These are phyloP conservation scores for Harringtonia lauricola DNA, from an alignment of 2,329 filamentous ascomycete species.

Conservation along the genomic window DNA sequence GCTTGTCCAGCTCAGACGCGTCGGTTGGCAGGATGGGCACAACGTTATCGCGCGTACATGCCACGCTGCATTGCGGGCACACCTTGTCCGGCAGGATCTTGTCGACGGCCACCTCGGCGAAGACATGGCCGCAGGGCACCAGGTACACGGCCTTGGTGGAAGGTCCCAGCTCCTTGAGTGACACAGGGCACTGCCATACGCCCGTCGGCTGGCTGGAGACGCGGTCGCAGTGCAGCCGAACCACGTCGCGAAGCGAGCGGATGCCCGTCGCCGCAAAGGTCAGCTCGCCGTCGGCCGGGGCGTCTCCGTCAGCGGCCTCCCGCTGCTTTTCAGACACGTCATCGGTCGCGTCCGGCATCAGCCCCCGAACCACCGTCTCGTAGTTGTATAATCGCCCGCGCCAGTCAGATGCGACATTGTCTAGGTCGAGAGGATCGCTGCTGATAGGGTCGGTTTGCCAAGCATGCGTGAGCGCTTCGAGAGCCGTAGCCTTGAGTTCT, in stretches of 20 bases:
- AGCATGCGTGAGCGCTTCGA: conserved; percentile 74
- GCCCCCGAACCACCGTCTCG: conserved; percentile 63
- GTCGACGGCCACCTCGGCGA: conserved; percentile 75
- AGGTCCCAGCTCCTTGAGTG: conserved; percentile 74
- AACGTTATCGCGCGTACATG: conserved; percentile 63
- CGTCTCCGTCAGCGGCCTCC: conserved; percentile 26
- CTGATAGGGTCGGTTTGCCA: conserved; percentile 89
- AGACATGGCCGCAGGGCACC: conserved; percentile 91
- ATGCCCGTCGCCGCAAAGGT: conserved; percentile 47
- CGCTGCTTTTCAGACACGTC: neutral
- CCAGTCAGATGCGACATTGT: conserved; percentile 74
- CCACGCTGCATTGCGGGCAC: conserved; percentile 63
- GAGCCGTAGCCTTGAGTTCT: conserved; percentile 78
- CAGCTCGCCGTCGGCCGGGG: conserved; percentile 14
- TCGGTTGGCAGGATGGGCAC: conserved; percentile 70
- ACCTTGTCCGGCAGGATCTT: conserved; percentile 52
- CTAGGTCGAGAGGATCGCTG: conserved; percentile 54
- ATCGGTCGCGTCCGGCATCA: conserved; percentile 24
- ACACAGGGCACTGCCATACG: conserved; percentile 71
- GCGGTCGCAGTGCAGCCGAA: conserved; percentile 63
- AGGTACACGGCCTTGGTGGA: conserved; percentile 74
- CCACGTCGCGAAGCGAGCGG: conserved; percentile 73
- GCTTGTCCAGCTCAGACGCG: conserved; percentile 56
- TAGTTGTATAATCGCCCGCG: conserved; percentile 88
- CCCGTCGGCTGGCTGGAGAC: conserved; percentile 25